Conservation (phyloP, 129 eudicot genomes). For the Artemisia annua region DNA sequence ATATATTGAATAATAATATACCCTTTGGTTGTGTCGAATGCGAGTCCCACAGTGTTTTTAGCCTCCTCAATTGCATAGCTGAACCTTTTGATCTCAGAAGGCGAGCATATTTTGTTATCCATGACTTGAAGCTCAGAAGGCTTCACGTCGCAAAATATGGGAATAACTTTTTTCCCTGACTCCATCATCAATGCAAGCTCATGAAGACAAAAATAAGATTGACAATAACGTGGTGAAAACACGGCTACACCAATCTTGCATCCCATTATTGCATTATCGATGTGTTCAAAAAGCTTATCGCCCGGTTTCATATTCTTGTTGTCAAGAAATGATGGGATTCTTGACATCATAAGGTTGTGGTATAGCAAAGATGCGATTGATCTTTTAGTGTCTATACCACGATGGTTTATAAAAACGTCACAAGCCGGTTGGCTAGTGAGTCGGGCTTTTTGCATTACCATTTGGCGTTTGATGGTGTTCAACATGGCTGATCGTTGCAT, state of each 20-base stretch:
- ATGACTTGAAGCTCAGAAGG: slow-evolving; percentile 62
- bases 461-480: slow-evolving; percentile 42
- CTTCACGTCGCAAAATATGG: slow-evolving; percentile 81
- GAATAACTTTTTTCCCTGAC: slow-evolving; percentile 59
- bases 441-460: slow-evolving; percentile 30
- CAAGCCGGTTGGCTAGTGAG: slow-evolving; percentile 31
- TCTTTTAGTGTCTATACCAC: slow-evolving; percentile 69
- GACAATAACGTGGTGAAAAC: slow-evolving; percentile 74
- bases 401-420: slow-evolving; percentile 77
- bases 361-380: slow-evolving; percentile 59
- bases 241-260: slow-evolving; percentile 67
- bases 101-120: slow-evolving; percentile 30
- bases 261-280: slow-evolving; percentile 50
- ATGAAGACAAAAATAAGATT: slow-evolving; percentile 78
- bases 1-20: slow-evolving; percentile 18
- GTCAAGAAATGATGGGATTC: slow-evolving; percentile 65
- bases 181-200: slow-evolving; percentile 83
- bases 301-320: slow-evolving; percentile 84
- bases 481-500: slow-evolving; percentile 53
- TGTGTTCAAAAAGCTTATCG: slow-evolving; percentile 66
- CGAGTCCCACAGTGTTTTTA: slow-evolving; percentile 66
- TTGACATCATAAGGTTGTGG: slow-evolving; percentile 48
- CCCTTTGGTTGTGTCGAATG: slow-evolving; percentile 70
- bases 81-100: slow-evolving; percentile 46
- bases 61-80: slow-evolving; percentile 64